Conservation (phyloP, 257 asterid species). For the Penstemon newberryi region DNA sequence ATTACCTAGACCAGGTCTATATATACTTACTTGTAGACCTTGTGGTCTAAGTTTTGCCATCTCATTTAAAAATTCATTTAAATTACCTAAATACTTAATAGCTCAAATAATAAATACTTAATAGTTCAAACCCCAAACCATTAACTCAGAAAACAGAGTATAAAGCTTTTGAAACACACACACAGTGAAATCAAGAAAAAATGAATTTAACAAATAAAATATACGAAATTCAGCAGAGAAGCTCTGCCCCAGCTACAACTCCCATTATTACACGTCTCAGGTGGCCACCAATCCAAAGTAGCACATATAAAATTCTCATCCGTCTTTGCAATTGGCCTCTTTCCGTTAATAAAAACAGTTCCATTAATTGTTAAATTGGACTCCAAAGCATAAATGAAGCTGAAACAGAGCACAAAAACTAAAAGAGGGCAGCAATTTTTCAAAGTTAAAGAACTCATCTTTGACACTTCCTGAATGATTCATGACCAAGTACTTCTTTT, state of each 20-base stretch:
- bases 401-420: conserved; percentile 26
- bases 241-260: conserved; percentile 81
- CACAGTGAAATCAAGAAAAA: neutral
- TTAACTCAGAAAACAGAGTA: too few relatives aligned
- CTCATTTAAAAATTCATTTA: too few relatives aligned
- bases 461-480: conserved; percentile 31
- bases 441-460: conserved; percentile 28
- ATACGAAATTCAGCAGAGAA: conserved; percentile 77
- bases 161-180: neutral
- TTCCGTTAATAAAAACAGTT: conserved; percentile 50
- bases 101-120: too few relatives aligned
- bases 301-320: conserved; percentile 74
- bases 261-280: conserved; percentile 82
- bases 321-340: conserved; percentile 46
- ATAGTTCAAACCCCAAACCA: too few relatives aligned
- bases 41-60: too few relatives aligned
- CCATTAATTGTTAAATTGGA: conserved; percentile 36
- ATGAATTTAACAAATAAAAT: neutral
- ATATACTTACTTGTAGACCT: too few relatives aligned
- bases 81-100: too few relatives aligned
- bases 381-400: conserved; percentile 31
- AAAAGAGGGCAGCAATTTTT: conserved; percentile 24
- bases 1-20: too few relatives aligned
- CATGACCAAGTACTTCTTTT: neutral
- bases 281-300: conserved; percentile 96